Conservation (phyloP, 352 stramenopile species). For the Globisporangium spiculum region DNA sequence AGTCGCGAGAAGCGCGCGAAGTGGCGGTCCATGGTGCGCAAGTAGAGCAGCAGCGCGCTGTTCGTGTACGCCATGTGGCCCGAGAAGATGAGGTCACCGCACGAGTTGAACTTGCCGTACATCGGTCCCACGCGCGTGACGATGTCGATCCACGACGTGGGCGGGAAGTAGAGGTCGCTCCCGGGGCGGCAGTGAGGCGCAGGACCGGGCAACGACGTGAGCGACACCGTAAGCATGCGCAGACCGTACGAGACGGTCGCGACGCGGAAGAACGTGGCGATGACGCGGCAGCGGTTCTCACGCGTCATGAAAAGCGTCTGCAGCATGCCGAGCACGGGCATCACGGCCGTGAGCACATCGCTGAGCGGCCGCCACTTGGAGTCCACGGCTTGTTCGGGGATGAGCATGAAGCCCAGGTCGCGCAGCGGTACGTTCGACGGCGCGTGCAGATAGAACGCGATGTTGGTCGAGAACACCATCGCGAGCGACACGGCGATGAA, state of each 20-base stretch:
- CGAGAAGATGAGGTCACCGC: constrained; percentile 76
- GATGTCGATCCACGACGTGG: constrained; percentile 67
- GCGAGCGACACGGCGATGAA: constrained; percentile 58
- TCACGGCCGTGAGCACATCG: constrained; percentile 56
- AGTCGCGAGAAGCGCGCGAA: constrained; percentile 42
- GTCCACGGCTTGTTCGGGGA: constrained; percentile 56
- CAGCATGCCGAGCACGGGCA: constrained; percentile 59
- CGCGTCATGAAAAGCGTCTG: constrained; percentile 47
- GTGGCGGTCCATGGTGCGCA: constrained; percentile 60
- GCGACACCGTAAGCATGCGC: constrained; percentile 55
- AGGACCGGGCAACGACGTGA: constrained; percentile 69
- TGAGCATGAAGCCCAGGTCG: constrained; percentile 73
- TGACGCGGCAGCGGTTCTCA: constrained; percentile 43
- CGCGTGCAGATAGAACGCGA: constrained; percentile 70
- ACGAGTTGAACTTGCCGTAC: constrained; percentile 76
- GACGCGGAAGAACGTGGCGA: constrained; percentile 66
- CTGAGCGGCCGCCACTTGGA: constrained; percentile 60
- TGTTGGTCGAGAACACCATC: constrained; percentile 71
- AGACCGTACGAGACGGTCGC: constrained; percentile 69
- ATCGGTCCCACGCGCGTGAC: constrained; percentile 62
- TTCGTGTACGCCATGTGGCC: constrained; percentile 75
- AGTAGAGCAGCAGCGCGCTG: constrained; percentile 59
- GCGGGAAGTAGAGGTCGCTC: constrained; percentile 52
- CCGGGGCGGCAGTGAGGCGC: constrained; percentile 62
- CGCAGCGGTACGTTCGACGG: constrained; percentile 49